Evolutionary conservation across 208 protist genomes (phyloP).

Genomic region (Crithidia acanthocephali): DNA sequence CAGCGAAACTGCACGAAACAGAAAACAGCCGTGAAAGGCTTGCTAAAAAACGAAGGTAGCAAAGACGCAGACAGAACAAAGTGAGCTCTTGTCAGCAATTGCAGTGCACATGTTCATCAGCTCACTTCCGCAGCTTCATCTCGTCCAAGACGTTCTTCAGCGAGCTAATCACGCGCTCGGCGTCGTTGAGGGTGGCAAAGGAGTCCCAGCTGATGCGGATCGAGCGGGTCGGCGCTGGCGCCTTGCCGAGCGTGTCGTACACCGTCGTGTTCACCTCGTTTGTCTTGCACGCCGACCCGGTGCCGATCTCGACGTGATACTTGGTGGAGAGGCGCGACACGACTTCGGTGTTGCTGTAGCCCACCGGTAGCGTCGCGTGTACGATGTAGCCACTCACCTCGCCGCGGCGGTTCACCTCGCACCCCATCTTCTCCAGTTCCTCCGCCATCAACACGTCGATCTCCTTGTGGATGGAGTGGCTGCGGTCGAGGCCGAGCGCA

Average conservation of each 20-base stretch:
- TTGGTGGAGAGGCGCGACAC: constrained; percentile 68
- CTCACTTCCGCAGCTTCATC: constrained; percentile 34
- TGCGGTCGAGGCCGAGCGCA: constrained; percentile 68
- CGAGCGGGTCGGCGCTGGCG: constrained; percentile 50
- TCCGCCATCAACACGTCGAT: constrained; percentile 65
- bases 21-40: not conserved
- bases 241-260: constrained; percentile 82
- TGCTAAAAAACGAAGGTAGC: not conserved
- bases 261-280: constrained; percentile 71
- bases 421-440: constrained; percentile 63
- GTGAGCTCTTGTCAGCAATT: no score
- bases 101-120: not conserved
- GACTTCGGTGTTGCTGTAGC: constrained; percentile 76
- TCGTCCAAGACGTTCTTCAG: constrained; percentile 51
- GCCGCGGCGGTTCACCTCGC: constrained; percentile 78
- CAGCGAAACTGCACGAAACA: no score
- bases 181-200: constrained; percentile 67
- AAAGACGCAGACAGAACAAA: no score
- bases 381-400: constrained; percentile 83
- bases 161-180: constrained; percentile 54
- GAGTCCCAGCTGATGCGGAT: constrained; percentile 81
- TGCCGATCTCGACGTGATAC: constrained; percentile 82
- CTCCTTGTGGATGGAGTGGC: constrained; percentile 55
- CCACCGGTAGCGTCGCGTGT: constrained; percentile 77
- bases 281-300: constrained; percentile 83